Percentiles rank a stretch among this genome's conserved stretches.
phyloP scores from a whole-genome alignment of 805 yeast genomes.

The Suhomyces sp. region DNA sequence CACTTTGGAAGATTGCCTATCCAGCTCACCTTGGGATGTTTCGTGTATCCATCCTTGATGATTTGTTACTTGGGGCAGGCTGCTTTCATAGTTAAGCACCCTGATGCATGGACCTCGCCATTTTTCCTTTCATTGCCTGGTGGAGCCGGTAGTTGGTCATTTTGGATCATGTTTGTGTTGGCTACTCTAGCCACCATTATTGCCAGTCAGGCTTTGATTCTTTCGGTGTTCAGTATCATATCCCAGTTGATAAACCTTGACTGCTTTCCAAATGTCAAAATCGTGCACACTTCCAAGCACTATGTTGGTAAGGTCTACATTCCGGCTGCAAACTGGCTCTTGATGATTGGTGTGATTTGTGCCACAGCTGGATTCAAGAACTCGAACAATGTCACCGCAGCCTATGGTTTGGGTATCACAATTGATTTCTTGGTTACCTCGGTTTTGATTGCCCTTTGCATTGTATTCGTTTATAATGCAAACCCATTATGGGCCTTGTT shows the following conservation, averaged over 20 bases:
- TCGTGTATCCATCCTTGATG: conserved; percentile 53
- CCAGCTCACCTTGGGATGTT: conserved; percentile 42
- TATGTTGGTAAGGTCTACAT: conserved; percentile 52
- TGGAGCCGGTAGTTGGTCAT: conserved; percentile 38
- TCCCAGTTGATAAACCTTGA: conserved; percentile 52
- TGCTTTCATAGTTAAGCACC: conserved; percentile 44
- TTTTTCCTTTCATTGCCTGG: conserved; percentile 54
- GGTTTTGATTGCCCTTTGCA: conserved; percentile 40
- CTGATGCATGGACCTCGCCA: conserved; percentile 38
- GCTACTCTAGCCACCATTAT: conserved; percentile 56
- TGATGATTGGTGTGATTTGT: conserved; percentile 49
- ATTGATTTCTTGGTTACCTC: conserved; percentile 55
- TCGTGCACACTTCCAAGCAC: conserved; percentile 43
- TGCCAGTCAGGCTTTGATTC: conserved; percentile 59
- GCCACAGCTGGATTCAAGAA: conserved; percentile 54
- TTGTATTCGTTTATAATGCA: conserved; percentile 44
- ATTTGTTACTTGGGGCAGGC: conserved; percentile 58
- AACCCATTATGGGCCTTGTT: conserved; percentile 32
- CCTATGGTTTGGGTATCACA: conserved; percentile 59
- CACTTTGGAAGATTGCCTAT: conserved; percentile 52
- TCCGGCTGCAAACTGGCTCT: conserved; percentile 47
- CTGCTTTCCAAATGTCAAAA: conserved; percentile 50
- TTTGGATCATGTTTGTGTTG: conserved; percentile 50
- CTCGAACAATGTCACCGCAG: conserved; percentile 51
- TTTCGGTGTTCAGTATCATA: conserved; percentile 52